Evolutionary conservation across 768 basidiomycete species (phyloP), one percentile per base, ranked within the genome.

Genomic region (Pholiota microspora): DNA sequence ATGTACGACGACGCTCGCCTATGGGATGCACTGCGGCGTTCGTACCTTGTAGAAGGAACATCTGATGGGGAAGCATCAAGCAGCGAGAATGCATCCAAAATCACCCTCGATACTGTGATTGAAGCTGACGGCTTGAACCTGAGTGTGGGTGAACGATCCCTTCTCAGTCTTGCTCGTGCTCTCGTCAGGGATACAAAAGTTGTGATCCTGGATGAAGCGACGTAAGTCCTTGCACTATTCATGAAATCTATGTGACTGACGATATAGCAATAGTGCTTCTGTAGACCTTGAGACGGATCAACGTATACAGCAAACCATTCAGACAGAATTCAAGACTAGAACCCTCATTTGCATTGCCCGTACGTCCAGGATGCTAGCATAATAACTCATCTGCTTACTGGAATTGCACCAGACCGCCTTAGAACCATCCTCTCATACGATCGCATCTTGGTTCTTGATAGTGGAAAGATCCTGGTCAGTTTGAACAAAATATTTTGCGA

Each of bases 171-270:
- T 35, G 92, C 92, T 27, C 77, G 92, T 31, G 92, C 92, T 2
- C 72, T 94, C 12, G 90, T 92, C 13, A 85, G 88, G 59, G 81
- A 89, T 65, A 80, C 84, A 5, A 81, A 79, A 63, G 82, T 93
- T 34, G 82, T 92, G 27, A 81, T 94, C 29, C 74, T 94, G 12
- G 92, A 94, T 66, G 90, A 92, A 72, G 90, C 89, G 0, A 92
- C 76, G 72, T 74, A 49, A 53, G 69, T 64, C 5, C 44, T 44
- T 16, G 10, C 18, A 31, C 40, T 42, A 16, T 42, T 9, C 40
- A 18, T 12, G 21, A 18, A 8, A 24, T 23, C 21, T 23, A 7
- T n/a, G n/a, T n/a, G n/a, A n/a, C n/a, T n/a, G n/a, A n/a, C n/a
- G 12, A 23, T 7, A n/a, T 12, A 8, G 49, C 25, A 18, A 55